Evolutionary conservation across 768 basidiomycete genomes (phyloP), one percentile per base, ranked within the genome.

Genomic region (Mycena epipterygia): DNA sequence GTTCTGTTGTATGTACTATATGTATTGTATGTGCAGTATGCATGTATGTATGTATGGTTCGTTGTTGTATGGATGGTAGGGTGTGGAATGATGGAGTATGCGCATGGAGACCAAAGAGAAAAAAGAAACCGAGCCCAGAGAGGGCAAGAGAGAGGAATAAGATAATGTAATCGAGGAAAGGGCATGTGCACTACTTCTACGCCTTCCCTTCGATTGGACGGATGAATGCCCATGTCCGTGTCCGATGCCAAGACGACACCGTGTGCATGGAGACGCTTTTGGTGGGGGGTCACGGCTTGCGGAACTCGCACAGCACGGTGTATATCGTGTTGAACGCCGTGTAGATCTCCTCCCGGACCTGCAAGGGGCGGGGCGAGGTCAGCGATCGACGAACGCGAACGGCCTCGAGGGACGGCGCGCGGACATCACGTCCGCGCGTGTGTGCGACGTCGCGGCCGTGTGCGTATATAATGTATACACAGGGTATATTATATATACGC

Each of bases 321-420:
- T 68, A 68, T 68, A 68, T 99, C 68, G 95, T 95, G 85, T 98
- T 98, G 92, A 99, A 99, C 29, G 98, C 98, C 39, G 95, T 96
- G 80, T 99, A 99, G 74, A 99, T 99, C 88, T 99, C 97, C 85
- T 98, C 97, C 83, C 98, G 89, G 83, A 98, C 93, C 96, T 97
- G 81, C 30, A 37, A 73, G 77, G 68, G 78, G 77, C 71, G 79
- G 79, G 75, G 80, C 81, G 79, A 72, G 70, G 73, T 68, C 52
- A 61, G 67, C 52, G 46, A 30, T 55, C 49, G 55, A 42, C 23
- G 75, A n/a, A n/a, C n/a, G n/a, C n/a, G n/a, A n/a, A n/a, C n/a
- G 78, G 69, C 65, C 42, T 14, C 42, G 29, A 27, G 11, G 33
- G 58, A 41, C 68, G 62, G 70, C 70, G 58, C 72, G 73, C 72